A percentile compares a stretch with the other conserved stretches of the same genome.
phyloP scores from a whole-genome alignment of 2,329 filamentous ascomycete genomes.

The Trichoderma cornu-damae region DNA sequence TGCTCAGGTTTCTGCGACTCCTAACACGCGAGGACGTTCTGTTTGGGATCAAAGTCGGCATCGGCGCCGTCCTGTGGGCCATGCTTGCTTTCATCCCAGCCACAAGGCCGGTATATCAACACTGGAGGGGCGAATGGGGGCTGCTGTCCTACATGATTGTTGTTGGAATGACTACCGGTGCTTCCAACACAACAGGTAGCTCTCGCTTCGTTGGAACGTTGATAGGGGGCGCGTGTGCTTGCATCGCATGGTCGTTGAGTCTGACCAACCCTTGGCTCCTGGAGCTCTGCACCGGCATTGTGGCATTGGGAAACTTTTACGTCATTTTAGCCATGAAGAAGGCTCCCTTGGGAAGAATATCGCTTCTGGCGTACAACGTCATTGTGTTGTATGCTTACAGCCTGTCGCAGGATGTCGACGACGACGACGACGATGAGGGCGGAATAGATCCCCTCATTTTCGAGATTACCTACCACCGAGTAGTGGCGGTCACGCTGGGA shows the following conservation, averaged over 20 bases:
- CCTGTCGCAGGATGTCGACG: conserved; percentile 70
- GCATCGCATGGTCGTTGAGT: conserved; percentile 72
- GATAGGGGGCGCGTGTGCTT: conserved; percentile 69
- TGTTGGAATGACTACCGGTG: conserved; percentile 94
- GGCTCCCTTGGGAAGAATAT: conserved; percentile 87
- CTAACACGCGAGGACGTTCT: conserved; percentile 53
- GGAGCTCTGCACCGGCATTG: conserved; percentile 74
- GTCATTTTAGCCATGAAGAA: conserved; percentile 80
- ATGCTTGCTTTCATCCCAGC: conserved; percentile 77
- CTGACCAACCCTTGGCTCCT: conserved; percentile 69
- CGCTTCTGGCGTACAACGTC: conserved; percentile 92
- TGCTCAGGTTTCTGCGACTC: conserved; percentile 44
- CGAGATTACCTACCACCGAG: conserved; percentile 82
- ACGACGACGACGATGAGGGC: conserved; percentile 84
- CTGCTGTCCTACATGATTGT: conserved; percentile 97
- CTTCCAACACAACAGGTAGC: conserved; percentile 86
- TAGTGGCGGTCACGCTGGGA: conserved; percentile 78
- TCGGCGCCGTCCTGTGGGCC: conserved; percentile 83
- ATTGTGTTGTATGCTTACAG: conserved; percentile 93
- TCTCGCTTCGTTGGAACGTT: conserved; percentile 83
- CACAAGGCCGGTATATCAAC: conserved; percentile 74
- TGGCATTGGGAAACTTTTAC: conserved; percentile 80
- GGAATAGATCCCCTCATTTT: conserved; percentile 77
- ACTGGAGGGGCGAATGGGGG: conserved; percentile 96
- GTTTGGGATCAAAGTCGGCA: conserved; percentile 89